Evolutionary conservation across 768 basidiomycete genomes (phyloP).

Genomic region (Lentinula boryana): DNA sequence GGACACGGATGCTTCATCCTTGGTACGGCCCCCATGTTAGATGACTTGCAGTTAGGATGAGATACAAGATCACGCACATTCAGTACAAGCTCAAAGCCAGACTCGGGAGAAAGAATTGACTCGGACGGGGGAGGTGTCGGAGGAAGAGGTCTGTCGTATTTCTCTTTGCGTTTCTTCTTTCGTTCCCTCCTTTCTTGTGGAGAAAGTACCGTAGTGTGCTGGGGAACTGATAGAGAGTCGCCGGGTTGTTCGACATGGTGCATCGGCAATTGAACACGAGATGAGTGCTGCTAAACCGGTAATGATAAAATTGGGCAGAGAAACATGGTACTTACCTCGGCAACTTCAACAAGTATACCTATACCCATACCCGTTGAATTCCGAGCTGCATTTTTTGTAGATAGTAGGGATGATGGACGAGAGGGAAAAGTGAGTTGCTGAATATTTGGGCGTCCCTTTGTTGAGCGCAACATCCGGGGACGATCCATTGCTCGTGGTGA

Average conservation of each 20-base stretch:
- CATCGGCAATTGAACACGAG: neutral
- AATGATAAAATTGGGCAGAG: neutral
- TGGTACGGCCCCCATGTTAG: neutral
- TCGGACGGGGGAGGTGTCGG: neutral
- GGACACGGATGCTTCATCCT: neutral
- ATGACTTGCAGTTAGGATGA: neutral
- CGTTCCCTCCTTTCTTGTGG: neutral
- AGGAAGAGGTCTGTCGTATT: conserved; percentile 1
- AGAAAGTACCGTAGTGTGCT: neutral
- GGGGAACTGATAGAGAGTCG: neutral
- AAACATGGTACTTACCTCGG: neutral
- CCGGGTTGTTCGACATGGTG: neutral
- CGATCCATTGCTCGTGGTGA: neutral
- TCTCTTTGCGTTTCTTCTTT: neutral
- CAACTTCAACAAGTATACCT: neutral
- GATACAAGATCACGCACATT: neutral
- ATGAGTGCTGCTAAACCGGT: no score
- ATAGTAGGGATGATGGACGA: neutral
- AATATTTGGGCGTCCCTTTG: neutral
- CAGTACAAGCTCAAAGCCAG: neutral
- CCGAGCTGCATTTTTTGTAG: neutral
- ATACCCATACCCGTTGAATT: neutral
- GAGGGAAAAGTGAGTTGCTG: neutral
- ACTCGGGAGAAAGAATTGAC: conserved; percentile 1
- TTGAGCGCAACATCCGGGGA: neutral